These are phyloP conservation scores for Cystofilobasidium bisporidii DNA, from an alignment of 768 basidiomycete species.

Conservation along the genomic window DNA sequence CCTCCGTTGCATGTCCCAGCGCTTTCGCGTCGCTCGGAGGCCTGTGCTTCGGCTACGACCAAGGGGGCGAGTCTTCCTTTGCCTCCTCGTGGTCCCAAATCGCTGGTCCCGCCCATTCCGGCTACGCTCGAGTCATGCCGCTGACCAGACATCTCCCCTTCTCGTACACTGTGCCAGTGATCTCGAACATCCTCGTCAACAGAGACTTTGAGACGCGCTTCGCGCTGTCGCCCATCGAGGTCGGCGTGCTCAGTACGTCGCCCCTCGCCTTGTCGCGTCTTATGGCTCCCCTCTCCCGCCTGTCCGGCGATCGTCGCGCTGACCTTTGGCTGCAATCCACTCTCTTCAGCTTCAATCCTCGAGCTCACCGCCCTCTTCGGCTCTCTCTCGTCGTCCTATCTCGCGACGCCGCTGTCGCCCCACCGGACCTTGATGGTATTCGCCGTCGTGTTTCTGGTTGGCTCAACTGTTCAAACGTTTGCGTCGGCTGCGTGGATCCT, in stretches of 20 bases:
- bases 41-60: slow-evolving; percentile 4
- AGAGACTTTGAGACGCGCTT: slow-evolving; percentile 58
- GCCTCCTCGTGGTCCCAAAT: no score
- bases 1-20: neutral
- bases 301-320: no score
- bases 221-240: slow-evolving; percentile 62
- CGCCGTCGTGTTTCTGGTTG: slow-evolving; percentile 66
- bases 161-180: no score
- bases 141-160: no score
- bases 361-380: slow-evolving; percentile 74
- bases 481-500: slow-evolving; percentile 53
- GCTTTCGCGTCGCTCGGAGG: neutral
- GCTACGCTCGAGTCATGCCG: no score
- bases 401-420: slow-evolving; percentile 60
- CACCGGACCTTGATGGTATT: slow-evolving; percentile 58
- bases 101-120: no score
- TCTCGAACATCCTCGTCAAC: slow-evolving; percentile 79
- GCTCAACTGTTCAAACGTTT: slow-evolving; percentile 58
- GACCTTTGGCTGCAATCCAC: slow-evolving; percentile 32
- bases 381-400: slow-evolving; percentile 55
- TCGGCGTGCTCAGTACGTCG: slow-evolving; percentile 64
- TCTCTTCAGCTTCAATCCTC: slow-evolving; percentile 55
- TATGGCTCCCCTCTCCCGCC: no score
- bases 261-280: no score
- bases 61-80: no score